A percentile compares a stretch with the other conserved stretches of the same genome.
Conservation (phyloP, 441 rosid genomes). For the Gossypium trilobum region DNA sequence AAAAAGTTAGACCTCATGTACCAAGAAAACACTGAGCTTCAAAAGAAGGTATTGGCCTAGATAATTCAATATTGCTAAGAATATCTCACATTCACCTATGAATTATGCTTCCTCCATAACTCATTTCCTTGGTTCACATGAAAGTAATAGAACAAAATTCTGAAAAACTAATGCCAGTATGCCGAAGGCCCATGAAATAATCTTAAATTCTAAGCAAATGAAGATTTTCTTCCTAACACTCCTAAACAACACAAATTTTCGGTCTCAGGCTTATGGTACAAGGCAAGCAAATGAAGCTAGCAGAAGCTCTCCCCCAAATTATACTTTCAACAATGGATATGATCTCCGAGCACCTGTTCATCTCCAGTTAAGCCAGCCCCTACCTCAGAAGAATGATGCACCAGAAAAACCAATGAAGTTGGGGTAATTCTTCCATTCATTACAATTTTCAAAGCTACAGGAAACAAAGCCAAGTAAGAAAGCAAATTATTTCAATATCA, state of each 20-base stretch:
- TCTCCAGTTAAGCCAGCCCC: constrained; percentile 65
- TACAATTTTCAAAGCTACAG: neutral
- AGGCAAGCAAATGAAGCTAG: constrained; percentile 29
- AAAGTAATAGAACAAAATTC: neutral
- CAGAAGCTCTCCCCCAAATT: constrained; percentile 25
- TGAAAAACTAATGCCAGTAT: neutral
- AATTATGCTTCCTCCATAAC: neutral
- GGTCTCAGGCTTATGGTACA: constrained; percentile 39
- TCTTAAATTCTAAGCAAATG: neutral
- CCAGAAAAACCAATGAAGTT: constrained; percentile 32
- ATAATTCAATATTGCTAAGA: neutral
- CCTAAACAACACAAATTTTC: constrained; percentile 9
- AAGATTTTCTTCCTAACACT: neutral
- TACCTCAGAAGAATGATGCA: constrained; percentile 32
- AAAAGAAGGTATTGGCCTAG: constrained; percentile 50
- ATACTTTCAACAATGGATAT: constrained; percentile 27
- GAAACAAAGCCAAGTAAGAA: neutral
- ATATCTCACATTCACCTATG: neutral
- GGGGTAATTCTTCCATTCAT: constrained; percentile 35
- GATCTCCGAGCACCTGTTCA: constrained; percentile 31
- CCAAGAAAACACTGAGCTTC: constrained; percentile 54
- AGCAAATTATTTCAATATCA: constrained; percentile 8
- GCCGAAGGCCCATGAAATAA: neutral
- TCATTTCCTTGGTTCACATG: neutral
- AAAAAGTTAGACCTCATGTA: constrained; percentile 41